These are phyloP conservation scores for Metschnikowia matae DNA, from an alignment of 805 yeast species.

Conservation along the genomic window DNA sequence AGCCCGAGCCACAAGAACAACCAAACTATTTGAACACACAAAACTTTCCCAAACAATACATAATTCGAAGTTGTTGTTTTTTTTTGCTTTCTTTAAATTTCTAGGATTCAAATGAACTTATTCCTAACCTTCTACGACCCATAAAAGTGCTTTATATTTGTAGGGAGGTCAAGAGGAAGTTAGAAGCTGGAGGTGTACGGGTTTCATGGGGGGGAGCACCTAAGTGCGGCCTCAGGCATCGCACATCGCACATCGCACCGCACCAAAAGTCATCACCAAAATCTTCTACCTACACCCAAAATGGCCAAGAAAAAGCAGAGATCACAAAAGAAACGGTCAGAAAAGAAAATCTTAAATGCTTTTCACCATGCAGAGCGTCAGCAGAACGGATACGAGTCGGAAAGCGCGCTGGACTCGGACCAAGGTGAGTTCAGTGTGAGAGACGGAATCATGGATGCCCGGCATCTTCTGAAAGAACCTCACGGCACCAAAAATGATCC, in stretches of 20 bases:
- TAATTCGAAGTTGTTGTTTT: no score
- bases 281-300: background rate
- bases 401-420: conserved; percentile 14
- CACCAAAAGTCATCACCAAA: background rate
- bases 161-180: no score
- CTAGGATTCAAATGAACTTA: background rate
- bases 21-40: no score
- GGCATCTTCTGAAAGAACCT: conserved; percentile 26
- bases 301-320: conserved; percentile 17
- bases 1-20: no score
- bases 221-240: background rate
- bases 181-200: background rate
- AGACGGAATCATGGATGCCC: conserved; percentile 41
- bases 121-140: no score
- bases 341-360: conserved; percentile 40
- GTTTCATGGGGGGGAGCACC: no score
- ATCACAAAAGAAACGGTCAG: conserved; percentile 30
- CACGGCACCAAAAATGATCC: conserved; percentile 21
- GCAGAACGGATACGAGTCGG: conserved; percentile 20
- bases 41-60: no score
- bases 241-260: background rate
- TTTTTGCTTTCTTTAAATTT: no score
- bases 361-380: conserved; percentile 42
- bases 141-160: no score
- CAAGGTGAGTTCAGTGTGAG: conserved; percentile 22